phyloP scores from a whole-genome alignment of 2,329 filamentous ascomycete species.

The Ceratocystis smalleyi region DNA sequence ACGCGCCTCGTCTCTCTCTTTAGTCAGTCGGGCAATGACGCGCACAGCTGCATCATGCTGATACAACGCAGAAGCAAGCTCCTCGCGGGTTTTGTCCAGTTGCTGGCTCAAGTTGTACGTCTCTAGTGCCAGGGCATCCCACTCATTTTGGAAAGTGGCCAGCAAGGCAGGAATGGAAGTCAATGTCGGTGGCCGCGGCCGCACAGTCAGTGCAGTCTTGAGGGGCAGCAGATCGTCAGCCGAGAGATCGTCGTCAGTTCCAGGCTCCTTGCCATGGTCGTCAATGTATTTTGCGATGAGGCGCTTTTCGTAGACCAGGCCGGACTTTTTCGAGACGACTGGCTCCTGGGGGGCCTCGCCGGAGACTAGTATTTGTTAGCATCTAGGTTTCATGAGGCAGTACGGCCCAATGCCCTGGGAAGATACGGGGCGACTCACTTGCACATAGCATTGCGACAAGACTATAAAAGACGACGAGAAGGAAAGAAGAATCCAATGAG shows the following conservation, averaged over 20 bases:
- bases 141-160: conserved; percentile 93
- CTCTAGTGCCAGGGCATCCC: conserved; percentile 86
- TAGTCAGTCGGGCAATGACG: conserved; percentile 81
- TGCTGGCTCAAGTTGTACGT: conserved; percentile 84
- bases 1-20: conserved; percentile 81
- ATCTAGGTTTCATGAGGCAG: not conserved
- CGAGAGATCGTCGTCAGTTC: conserved; percentile 71
- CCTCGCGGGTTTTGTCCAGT: conserved; percentile 75
- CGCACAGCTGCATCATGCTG: conserved; percentile 94
- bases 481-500: not conserved
- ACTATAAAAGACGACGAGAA: not conserved
- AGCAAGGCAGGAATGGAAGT: conserved; percentile 93
- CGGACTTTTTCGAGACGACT: conserved; percentile 87
- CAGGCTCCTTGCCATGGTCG: conserved; percentile 83
- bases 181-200: conserved; percentile 77
- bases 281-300: conserved; percentile 89
- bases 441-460: conserved; percentile 32
- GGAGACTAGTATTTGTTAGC: conserved; percentile 49
- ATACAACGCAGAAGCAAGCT: conserved; percentile 85
- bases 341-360: conserved; percentile 91
- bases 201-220: conserved; percentile 67
- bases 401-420: no score
- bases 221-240: conserved; percentile 76
- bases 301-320: conserved; percentile 85
- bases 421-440: conserved; percentile 25